A percentile compares a stretch with the other conserved stretches of the same genome.
phyloP scores from a whole-genome alignment of 2,329 filamentous ascomycete genomes.

The Arthrobotrys iridis region DNA sequence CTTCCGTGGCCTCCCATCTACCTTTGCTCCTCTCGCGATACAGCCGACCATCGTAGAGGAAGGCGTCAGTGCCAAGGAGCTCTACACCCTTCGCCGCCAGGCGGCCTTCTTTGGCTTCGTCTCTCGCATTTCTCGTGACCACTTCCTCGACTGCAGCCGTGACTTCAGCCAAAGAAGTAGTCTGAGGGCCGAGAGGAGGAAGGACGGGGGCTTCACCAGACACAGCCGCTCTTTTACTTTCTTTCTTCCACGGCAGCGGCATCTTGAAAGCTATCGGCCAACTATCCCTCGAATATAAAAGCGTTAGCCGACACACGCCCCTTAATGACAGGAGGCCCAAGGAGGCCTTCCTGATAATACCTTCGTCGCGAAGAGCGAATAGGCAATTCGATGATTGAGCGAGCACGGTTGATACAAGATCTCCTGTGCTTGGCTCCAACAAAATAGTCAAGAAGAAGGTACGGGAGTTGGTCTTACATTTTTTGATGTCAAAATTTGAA shows the following conservation, averaged over 20 bases:
- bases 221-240: background rate
- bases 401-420: too few species aligned
- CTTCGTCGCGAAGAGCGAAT: too few species aligned
- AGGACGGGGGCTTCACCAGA: background rate
- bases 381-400: too few species aligned
- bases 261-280: background rate
- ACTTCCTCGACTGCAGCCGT: constrained; percentile 19
- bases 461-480: too few species aligned
- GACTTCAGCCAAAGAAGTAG: constrained; percentile 10
- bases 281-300: too few species aligned
- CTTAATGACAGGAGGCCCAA: background rate
- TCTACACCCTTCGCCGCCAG: constrained; percentile 2
- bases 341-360: too few species aligned
- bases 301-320: too few species aligned
- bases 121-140: background rate
- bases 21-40: constrained; percentile 21
- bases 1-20: constrained; percentile 15
- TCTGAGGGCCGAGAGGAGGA: background rate
- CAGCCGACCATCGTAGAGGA: constrained; percentile 13
- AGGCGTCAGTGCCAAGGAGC: background rate
- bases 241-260: constrained; percentile 17
- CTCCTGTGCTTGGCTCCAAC: too few species aligned
- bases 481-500: too few species aligned
- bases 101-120: background rate
- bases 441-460: too few species aligned